Base-by-base conservation (phyloP, 805 yeast genomes). In the Isabelozyma heimii region DNA sequence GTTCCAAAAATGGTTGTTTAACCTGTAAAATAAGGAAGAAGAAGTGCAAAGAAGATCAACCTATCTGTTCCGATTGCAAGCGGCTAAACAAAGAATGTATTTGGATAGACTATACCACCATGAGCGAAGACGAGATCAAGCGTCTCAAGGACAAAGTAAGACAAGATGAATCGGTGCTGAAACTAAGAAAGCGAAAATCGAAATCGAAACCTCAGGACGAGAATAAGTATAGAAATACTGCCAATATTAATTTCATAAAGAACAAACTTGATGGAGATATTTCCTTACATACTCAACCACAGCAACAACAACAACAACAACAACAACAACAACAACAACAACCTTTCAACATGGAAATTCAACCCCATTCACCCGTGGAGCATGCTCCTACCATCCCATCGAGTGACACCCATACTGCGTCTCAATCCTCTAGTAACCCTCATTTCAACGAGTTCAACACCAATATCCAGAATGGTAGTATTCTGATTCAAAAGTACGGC, bases 11-110 rank as follows among this genome's bases (percentile, higher is more conserved):
- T n/a, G 89, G 90, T 0, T 85, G 91, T 60, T 63, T 84, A 37
- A 84, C 88, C 0, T 85, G 91, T 63, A 85, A 84, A 57, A 70
- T 80, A 37, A 66, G 90, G 40, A 84, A 84, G 72, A 82, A 81
- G 57, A 71, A 81, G 53, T 81, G 85, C 58, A 76, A 79, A 52
- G 83, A 80, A 54, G 52, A 49, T 7, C 69, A 67, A 48, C 85
- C 85, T 1, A 56, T 65, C 1, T 81, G 85, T 57, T 70, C 77
- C 1, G 83, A 76, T 54, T 81, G 85, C 52, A 14, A 27, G 9
- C 59, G 84, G 38, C 62, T 81, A 40, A 58, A 65, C 8, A 73
- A 80, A 53, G 65, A 71, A 43, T 81, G 85, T 57, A 69, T 69
- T 15, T 81, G 81, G 74, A 61, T 73, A 2, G 79, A 79, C 27